Evolutionary conservation across 176 grass and related monocot species (phyloP).

Genomic region (Cenchrus fungigraminus): DNA sequence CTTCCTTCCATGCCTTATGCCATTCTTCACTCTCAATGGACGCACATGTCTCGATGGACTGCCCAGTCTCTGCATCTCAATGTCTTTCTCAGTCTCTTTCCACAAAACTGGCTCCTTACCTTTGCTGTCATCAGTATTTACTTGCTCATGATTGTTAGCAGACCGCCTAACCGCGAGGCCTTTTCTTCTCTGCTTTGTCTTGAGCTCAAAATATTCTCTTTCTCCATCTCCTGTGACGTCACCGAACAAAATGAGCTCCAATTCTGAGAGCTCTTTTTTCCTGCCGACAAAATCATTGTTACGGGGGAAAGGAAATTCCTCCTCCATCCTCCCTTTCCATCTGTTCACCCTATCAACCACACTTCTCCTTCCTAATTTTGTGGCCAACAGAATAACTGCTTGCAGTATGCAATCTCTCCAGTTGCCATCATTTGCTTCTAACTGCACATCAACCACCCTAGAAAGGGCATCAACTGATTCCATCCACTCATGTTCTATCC

Average conservation of each 20-base stretch:
- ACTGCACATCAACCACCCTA: slow-evolving; percentile 68
- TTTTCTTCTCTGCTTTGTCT: slow-evolving; percentile 73
- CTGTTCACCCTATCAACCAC: slow-evolving; percentile 85
- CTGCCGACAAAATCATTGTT: slow-evolving; percentile 82
- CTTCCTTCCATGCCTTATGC: slow-evolving; percentile 52
- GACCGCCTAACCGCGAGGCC: slow-evolving; percentile 40
- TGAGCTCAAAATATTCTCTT: slow-evolving; percentile 90
- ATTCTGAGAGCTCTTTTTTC: slow-evolving; percentile 91
- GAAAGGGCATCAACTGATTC: slow-evolving; percentile 88
- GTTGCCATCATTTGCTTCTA: slow-evolving; percentile 84
- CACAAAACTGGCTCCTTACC: slow-evolving; percentile 87
- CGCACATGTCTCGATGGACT: slow-evolving; percentile 51
- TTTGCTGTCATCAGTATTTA: slow-evolving; percentile 64
- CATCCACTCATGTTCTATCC: slow-evolving; percentile 89
- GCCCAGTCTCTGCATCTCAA: slow-evolving; percentile 91
- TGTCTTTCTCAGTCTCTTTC: slow-evolving; percentile 94
- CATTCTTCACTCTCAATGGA: slow-evolving; percentile 56
- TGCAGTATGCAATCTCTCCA: slow-evolving; percentile 90
- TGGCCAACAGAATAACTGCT: slow-evolving; percentile 71
- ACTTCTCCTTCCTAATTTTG: slow-evolving; percentile 82
- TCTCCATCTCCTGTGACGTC: slow-evolving; percentile 91
- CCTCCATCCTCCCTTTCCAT: slow-evolving; percentile 79
- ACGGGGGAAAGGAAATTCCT: slow-evolving; percentile 88
- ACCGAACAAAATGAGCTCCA: slow-evolving; percentile 95
- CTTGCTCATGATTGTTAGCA: slow-evolving; percentile 53